phyloP scores from a whole-genome alignment of 371 early-diverging fungal genomes.

The Basidiobolus meristosporus region DNA sequence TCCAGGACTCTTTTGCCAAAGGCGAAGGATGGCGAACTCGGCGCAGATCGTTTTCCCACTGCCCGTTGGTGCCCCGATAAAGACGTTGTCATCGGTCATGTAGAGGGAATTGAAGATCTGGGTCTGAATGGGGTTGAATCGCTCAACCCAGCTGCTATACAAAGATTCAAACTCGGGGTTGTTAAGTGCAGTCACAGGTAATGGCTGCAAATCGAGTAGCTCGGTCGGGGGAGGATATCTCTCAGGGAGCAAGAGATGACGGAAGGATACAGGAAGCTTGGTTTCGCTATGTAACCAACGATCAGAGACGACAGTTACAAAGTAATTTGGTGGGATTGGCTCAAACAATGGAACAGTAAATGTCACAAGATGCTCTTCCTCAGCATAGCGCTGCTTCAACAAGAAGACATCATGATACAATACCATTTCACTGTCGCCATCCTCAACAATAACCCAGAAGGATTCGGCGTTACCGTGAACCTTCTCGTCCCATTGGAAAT shows the following conservation, averaged over 20 bases:
- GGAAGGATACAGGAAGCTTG: constrained; percentile 78
- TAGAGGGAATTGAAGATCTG: constrained; percentile 87
- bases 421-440: constrained; percentile 77
- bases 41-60: constrained; percentile 94
- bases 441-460: constrained; percentile 90
- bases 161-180: constrained; percentile 46
- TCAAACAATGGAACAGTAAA: constrained; percentile 89
- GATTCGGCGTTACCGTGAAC: constrained; percentile 67
- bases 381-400: constrained; percentile 48
- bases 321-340: constrained; percentile 90
- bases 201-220: constrained; percentile 78
- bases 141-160: constrained; percentile 31
- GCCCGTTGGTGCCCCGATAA: constrained; percentile 94
- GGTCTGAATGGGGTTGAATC: constrained; percentile 96
- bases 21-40: constrained; percentile 80
- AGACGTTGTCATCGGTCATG: constrained; percentile 72
- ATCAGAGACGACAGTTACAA: constrained; percentile 78
- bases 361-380: constrained; percentile 47
- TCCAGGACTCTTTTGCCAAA: constrained; percentile 36
- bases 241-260: constrained; percentile 78
- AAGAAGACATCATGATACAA: constrained; percentile 78
- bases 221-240: constrained; percentile 88
- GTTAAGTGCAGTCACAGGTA: constrained; percentile 60
- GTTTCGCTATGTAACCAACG: constrained; percentile 88
- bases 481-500: constrained; percentile 83